Evolutionary conservation across 169 alveolate genomes (phyloP), one percentile per base, ranked within the genome.

Genomic region (Plasmodium yoelii): DNA sequence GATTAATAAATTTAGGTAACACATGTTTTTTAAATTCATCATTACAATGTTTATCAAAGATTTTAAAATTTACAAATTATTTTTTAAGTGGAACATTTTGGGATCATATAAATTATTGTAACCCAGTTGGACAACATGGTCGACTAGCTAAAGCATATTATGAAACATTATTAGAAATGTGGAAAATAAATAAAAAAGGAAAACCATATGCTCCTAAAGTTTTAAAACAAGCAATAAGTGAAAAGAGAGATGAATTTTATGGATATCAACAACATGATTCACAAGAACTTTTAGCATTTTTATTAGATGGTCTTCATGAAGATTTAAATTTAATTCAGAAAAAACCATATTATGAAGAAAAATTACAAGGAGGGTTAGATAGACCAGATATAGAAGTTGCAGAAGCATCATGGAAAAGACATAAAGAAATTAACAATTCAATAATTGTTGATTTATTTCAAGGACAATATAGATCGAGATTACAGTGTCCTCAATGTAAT

Each of bases 231-330:
- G 97, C 97, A 12, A 92, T 97, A 61, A 96, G 96, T 47, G 94
- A 94, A 28, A 92, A 93, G 73, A 95, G 95, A 15, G 93, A 94
- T 65, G 95, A 93, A 87, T 96, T 96, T 87, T 92, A 93, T n/a
- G 99, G 98, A 24, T 96, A 88, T 87, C 86, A 91, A 15, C 96
- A 96, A 90, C 96, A 97, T 68, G 99, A 97, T 92, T 93, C 98
- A 5, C 97, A 96, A 64, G 99, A 97, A 88, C 87, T 96, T n/a
- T 59, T 97, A 47, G 94, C 94, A 57, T 97, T 92, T 88, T 93
- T 96, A 55, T 74, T 97, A 18, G 98, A 97, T 93, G 96, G 96
- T 15, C 72, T 97, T 57, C 98, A 97, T 89, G 99, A 97, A 87
- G 99, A 97, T 88, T 90, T 97, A 63, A 97, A 97, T 86, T 91